These are phyloP conservation scores for Alternaria ventricosa DNA, from an alignment of 2,329 filamentous ascomycete species.

Conservation along the genomic window DNA sequence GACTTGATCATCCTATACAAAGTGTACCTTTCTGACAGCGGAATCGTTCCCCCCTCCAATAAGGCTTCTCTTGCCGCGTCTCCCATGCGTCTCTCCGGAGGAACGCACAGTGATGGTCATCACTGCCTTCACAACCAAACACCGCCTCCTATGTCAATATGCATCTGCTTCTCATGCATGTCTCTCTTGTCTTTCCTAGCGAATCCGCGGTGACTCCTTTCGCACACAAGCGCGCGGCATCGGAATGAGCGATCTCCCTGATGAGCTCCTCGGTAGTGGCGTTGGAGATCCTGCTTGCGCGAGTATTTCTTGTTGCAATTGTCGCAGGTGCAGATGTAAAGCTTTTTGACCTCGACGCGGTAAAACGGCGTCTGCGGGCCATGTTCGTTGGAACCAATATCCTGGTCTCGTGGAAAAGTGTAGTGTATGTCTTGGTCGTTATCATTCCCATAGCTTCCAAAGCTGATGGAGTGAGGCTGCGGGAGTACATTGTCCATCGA, in stretches of 20 bases:
- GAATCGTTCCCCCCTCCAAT: neutral
- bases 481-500: too few species aligned
- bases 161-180: neutral
- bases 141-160: neutral
- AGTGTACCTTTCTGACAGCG: neutral
- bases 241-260: accelerated
- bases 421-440: too few species aligned
- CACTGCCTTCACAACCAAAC: neutral
- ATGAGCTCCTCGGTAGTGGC: neutral
- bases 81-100: too few species aligned
- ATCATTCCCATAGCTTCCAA: too few species aligned
- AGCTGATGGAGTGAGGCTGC: too few species aligned
- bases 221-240: neutral
- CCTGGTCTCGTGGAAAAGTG: too few species aligned
- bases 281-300: neutral
- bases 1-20: too few species aligned
- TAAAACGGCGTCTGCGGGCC: too few species aligned
- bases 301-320: neutral
- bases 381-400: too few species aligned
- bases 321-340: neutral
- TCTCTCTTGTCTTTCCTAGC: neutral
- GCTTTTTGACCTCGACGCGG: neutral
- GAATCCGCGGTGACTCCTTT: too few species aligned
- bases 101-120: too few species aligned
- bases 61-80: too few species aligned